Percentiles rank a stretch among this genome's conserved stretches.
Conservation (phyloP, 495 filamentous ascomycete genomes). For the Hypoxylon intermedium region DNA sequence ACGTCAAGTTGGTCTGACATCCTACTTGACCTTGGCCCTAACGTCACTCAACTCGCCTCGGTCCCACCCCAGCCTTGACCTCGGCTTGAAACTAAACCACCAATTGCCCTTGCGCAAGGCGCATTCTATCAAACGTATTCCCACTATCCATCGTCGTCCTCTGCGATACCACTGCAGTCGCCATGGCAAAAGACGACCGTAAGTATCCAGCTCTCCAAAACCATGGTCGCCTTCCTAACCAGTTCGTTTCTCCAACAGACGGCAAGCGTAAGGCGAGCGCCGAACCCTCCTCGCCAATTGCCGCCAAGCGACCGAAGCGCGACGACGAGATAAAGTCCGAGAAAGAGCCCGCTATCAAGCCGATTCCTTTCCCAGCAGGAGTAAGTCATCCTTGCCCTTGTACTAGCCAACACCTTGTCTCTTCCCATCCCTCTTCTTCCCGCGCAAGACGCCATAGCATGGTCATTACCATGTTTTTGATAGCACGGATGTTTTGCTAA, state of each 20-base stretch:
- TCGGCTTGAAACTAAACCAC: neutral
- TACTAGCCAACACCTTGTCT: neutral
- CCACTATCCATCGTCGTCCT: neutral
- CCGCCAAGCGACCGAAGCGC: slow-evolving; percentile 69
- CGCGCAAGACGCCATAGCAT: neutral
- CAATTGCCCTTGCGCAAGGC: neutral
- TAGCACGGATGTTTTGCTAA: slow-evolving; percentile 2
- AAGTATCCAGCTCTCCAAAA: slow-evolving; percentile 18
- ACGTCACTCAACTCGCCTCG: too few species aligned
- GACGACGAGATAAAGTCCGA: slow-evolving; percentile 59
- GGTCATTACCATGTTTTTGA: neutral
- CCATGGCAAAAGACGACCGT: slow-evolving; percentile 59
- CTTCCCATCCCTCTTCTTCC: neutral
- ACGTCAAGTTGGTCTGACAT: too few species aligned
- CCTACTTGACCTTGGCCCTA: too few species aligned
- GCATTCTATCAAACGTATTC: neutral
- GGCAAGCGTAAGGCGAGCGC: slow-evolving; percentile 81
- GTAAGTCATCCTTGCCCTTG: slow-evolving; percentile 47
- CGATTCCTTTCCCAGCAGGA: slow-evolving; percentile 86
- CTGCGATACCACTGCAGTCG: slow-evolving; percentile 8
- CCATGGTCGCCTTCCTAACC: slow-evolving; percentile 9
- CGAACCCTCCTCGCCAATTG: slow-evolving; percentile 66
- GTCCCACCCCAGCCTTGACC: neutral
- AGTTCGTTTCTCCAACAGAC: slow-evolving; percentile 47
- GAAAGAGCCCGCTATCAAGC: slow-evolving; percentile 57